Evolutionary conservation across 345 rosid genomes (phyloP), one percentile per base, ranked within the genome.

Genomic region (Sonneratia caseolaris): DNA sequence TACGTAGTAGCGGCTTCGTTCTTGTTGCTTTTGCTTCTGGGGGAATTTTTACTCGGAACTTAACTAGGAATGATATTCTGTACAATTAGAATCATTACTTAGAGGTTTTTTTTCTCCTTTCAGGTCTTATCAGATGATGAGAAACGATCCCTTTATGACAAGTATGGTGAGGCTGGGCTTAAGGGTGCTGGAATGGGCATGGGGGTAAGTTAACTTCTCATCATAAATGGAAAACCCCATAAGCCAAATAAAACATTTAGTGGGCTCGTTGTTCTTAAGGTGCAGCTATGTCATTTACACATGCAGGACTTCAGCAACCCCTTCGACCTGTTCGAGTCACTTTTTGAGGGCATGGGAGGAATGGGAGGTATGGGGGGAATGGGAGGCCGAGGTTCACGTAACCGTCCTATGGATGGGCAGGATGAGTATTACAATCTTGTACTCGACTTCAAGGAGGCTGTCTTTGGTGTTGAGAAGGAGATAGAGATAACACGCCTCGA

Each of bases 91-190:
- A 51, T 37, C 32, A 56, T 57, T 77, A 45, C 61, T 69, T 55
- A 47, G 32, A 70, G 73, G 0, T 4, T 69, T 61, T 42, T 6
- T 61, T 16, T 76, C 68, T 15, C 62, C 64, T 68, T 82, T 77
- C 82, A 96, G 99, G 97, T 96, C 70, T 79, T 96, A 69, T 89
- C 98, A 55, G 97, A 96, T 81, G 97, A 96, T 71, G 99, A 91
- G 84, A 92, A 96, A 77, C 87, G 98, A 65, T 86, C 99, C 27
- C 72, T 96, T n/a, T 96, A 96, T 65, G 99, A 96, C 79, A 89
- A 72, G 81, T 96, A 89, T 45, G 99, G 99, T 3, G 99, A 92
- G 80, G 99, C 97, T 61, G 99, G 97, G 79, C 75, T 96, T 69
- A 96, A 92, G 84, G 98, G 98, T 73, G 91, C 92, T 71, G 96